A percentile compares a stretch with the other conserved stretches of the same genome.
phyloP scores from a whole-genome alignment of 108 stramenopile species.

The Pseudonitzschia delicatissima region DNA sequence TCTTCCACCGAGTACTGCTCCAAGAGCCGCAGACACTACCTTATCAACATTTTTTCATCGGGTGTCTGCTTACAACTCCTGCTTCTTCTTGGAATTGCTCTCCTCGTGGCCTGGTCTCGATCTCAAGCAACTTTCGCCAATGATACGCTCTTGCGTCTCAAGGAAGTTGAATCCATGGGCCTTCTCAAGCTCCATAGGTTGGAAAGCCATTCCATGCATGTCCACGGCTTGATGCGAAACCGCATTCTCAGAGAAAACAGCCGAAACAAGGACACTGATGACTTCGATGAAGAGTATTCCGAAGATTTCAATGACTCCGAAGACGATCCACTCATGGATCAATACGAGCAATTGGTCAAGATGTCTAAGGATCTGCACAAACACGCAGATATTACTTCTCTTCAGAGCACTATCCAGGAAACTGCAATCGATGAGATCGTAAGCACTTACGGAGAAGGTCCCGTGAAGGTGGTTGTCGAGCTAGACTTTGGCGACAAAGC shows the following conservation, averaged over 20 bases:
- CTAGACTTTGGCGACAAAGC: constrained; percentile 18
- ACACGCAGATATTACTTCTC: constrained; percentile 18
- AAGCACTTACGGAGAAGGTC: constrained; percentile 36
- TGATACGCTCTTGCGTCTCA: constrained; percentile 23
- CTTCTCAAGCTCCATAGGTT: constrained; percentile 34
- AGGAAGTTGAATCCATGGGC: constrained; percentile 29
- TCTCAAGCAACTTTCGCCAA: constrained; percentile 26
- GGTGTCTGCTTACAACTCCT: constrained; percentile 27
- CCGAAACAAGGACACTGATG: neutral
- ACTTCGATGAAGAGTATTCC: constrained; percentile 2
- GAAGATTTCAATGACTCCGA: neutral
- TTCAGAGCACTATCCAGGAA: constrained; percentile 32
- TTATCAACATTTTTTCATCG: constrained; percentile 18
- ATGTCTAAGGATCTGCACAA: constrained; percentile 32
- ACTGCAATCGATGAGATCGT: constrained; percentile 20
- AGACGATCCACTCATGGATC: constrained; percentile 5
- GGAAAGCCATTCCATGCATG: constrained; percentile 33
- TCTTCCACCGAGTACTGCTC: neutral
- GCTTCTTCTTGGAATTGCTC: constrained; percentile 27
- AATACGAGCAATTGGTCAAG: constrained; percentile 21
- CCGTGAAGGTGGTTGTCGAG: constrained; percentile 38
- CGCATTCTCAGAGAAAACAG: neutral
- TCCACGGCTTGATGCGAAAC: constrained; percentile 23
- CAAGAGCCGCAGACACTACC: constrained; percentile 5
- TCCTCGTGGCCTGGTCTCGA: constrained; percentile 37